phyloP scores from a whole-genome alignment of 352 stramenopile genomes.

The Plasmopara viticola region DNA sequence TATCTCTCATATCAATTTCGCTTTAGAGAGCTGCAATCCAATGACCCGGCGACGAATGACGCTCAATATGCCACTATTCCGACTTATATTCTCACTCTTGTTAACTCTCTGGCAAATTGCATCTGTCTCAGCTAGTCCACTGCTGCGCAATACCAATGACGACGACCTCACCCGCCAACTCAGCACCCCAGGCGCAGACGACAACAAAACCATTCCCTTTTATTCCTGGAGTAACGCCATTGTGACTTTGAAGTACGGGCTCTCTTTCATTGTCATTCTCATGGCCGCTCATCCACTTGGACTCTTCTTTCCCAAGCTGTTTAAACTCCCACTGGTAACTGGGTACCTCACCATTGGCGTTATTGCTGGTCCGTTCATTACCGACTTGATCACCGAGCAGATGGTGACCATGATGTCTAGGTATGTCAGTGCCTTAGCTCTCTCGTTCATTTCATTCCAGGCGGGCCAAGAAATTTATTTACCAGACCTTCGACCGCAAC shows the following conservation, averaged over 20 bases:
- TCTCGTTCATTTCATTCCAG: conserved; percentile 72
- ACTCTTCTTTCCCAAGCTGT: conserved; percentile 49
- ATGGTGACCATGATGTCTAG: conserved; percentile 41
- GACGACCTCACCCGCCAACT: conserved; percentile 4
- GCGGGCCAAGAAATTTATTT: conserved; percentile 59
- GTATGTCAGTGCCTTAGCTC: conserved; percentile 48
- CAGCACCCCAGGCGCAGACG: conserved; percentile 5
- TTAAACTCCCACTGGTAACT: conserved; percentile 56
- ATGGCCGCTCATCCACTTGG: conserved; percentile 50
- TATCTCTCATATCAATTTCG: background rate
- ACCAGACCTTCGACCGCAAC: conserved; percentile 44
- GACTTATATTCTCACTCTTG: background rate
- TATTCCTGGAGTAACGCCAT: conserved; percentile 25
- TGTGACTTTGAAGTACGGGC: conserved; percentile 34
- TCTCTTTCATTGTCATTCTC: conserved; percentile 50
- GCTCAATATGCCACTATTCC: background rate
- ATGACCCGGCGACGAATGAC: conserved; percentile 1
- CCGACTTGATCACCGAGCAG: conserved; percentile 36
- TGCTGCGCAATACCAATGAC: conserved; percentile 3
- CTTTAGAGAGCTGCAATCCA: background rate
- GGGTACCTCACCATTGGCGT: conserved; percentile 59
- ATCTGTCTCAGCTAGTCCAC: background rate
- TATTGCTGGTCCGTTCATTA: conserved; percentile 47
- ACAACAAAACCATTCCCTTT: conserved; percentile 33
- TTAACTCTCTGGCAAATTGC: conserved; percentile 7